Evolutionary conservation across 169 alveolate species (phyloP), one percentile per base, ranked within the genome.

Genomic region (Cryptosporidium xiaoi): DNA sequence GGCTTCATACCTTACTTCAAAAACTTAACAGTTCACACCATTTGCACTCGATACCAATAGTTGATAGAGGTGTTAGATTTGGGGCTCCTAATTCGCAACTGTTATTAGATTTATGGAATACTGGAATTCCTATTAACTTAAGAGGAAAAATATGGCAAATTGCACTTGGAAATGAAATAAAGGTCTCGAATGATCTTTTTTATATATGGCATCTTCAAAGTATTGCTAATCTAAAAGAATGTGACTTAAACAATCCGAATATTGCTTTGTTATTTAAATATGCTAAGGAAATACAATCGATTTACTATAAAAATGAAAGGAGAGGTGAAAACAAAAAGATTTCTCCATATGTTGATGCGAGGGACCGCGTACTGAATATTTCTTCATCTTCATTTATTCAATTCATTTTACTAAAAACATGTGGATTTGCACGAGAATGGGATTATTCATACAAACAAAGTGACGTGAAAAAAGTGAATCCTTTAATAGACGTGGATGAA

Each of bases 21-120:
- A 77, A 56, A 48, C 7, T 77, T 27, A 20, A 62, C 50, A 77
- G 50, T n/a, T 40, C 71, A 3, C 36, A 77, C 64, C 71, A 51
- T 34, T 36, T 77, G 3, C 34, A 77, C 31, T 27, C 87, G 18
- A 24, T 56, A 16, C 77, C 87, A 44, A 62, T 77, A 31, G 58
- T 77, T 60, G 87, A 77, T 27, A 18, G 87, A 18, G 87, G 87
- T 27, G 27, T 77, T 44, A 56, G 87, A 46, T 77, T 77, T 77
- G 87, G 71, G 24, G 71, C 87, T 34, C 87, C 87, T n/a, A 77
- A 77, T 62, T 77, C 87, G 16, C 58, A 60, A 6, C 33, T 77
- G 6, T 34, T 77, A 33, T 40, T 51, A 6, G 71, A 77, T 60
- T 10, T 77, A 15, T 77, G 87, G 87, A 46, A 40, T 0, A 40